Base-by-base conservation (phyloP, 805 yeast genomes). In the Monosporozyma siamensis region DNA sequence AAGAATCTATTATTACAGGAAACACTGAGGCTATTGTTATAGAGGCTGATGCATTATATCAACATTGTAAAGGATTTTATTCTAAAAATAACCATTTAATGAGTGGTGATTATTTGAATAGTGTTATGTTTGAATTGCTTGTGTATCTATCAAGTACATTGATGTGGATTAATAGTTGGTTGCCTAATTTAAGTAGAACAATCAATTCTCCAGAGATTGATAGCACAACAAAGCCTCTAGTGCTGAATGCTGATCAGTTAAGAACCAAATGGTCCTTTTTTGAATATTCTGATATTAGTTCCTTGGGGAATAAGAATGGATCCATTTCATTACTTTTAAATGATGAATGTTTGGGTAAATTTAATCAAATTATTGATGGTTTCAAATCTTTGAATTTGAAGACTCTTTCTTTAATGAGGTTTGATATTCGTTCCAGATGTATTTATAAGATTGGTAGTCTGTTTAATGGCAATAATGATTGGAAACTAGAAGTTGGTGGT, bases 141-240 rank as follows among this genome's bases (percentile, higher is more conserved):
- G 66, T 80, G 10, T 63, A 76, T 41, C 63, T 84, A 35, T 63
- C 78, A 15, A 66, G 74, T 11, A 73, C 82, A 4, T 49, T 80
- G 1, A 63, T 68, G 14, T 76, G 87, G 78, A 63, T 79, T 3
- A 58, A 75, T 32, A 52, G 65, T 14, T 80, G 88, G 83, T 66
- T 84, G 35, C 81, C 84, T 0, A 54, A 54, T 4, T 60, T 79
- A 54, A 67, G 74, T 42, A 72, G 74, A 41, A 68, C 66, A 7
- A 57, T 64, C 5, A 49, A 49, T 14, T 12, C 40, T 17, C 15
- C 44, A 14, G 36, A 38, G 12, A 35, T 27, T 15, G 42, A 48
- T 4, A 43, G 42, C 4, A 21, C 10, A 8, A n/a, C 18, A 0
- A 38, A 29, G 5, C 30, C 17, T 3, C 18, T 40, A 11, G 18